Conservation (phyloP, 2,329 filamentous ascomycete genomes). For the Colletotrichum tropicale region DNA sequence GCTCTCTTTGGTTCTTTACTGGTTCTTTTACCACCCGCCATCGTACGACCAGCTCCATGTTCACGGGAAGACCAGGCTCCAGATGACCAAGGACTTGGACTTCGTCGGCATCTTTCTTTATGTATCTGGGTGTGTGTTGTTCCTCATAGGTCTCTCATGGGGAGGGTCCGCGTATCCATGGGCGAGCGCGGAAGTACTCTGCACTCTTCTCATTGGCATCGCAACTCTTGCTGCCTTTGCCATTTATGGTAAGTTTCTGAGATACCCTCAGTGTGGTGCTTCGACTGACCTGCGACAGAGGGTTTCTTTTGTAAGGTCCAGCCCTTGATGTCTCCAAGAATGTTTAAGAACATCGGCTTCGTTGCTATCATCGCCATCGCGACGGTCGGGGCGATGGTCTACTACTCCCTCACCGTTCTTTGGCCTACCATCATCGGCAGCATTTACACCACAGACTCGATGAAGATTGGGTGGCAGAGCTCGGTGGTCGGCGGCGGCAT, state of each 20-base stretch:
- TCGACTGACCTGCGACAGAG: constrained; percentile 18
- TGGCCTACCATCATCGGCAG: constrained; percentile 47
- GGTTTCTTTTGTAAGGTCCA: constrained; percentile 26
- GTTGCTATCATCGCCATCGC: constrained; percentile 42
- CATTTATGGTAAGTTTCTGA: not conserved
- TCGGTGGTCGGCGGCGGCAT: constrained; percentile 45
- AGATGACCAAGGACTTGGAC: constrained; percentile 48
- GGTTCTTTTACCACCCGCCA: constrained; percentile 52
- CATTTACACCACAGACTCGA: constrained; percentile 42
- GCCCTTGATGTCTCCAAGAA: constrained; percentile 45
- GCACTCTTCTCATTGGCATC: not conserved
- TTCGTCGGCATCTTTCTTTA: constrained; percentile 48
- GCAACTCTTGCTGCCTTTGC: not conserved
- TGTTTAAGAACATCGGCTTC: constrained; percentile 45
- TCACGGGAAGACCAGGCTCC: constrained; percentile 35
- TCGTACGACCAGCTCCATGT: constrained; percentile 47
- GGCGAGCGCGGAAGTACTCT: constrained; percentile 34
- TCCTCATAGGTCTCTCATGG: not conserved
- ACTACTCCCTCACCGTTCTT: constrained; percentile 47
- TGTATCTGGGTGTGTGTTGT: constrained; percentile 38
- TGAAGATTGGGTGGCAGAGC: constrained; percentile 44
- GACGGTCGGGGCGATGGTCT: constrained; percentile 46
- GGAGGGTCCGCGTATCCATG: not conserved
- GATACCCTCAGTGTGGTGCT: not conserved
- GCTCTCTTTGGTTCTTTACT: constrained; percentile 42